Evolutionary conservation across 225 moss, liverwort and hornwort species (phyloP).

Genomic region (Neckera pumila): DNA sequence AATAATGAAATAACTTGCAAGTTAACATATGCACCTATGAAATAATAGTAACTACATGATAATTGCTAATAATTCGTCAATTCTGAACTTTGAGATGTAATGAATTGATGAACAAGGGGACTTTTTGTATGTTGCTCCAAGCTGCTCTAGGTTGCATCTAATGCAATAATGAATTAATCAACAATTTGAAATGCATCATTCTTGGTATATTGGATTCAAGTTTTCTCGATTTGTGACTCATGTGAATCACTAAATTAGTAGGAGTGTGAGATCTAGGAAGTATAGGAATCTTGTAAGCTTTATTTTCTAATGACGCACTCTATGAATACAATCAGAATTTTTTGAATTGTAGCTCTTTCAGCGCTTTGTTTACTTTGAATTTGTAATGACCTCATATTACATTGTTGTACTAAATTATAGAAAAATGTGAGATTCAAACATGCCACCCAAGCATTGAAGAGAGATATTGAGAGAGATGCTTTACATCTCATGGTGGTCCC

Average conservation of each 20-base stretch:
- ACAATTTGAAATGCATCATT: neutral
- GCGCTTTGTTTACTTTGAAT: too few relatives aligned
- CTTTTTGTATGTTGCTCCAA: too few relatives aligned
- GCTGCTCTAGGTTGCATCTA: too few relatives aligned
- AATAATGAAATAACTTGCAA: too few relatives aligned
- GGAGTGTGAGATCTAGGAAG: neutral
- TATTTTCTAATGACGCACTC: neutral
- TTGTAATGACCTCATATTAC: too few relatives aligned
- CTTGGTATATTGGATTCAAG: neutral
- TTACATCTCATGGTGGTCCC: too few relatives aligned
- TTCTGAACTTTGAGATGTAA: too few relatives aligned
- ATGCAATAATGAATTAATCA: neutral
- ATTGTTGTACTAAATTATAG: neutral
- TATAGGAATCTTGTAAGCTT: neutral
- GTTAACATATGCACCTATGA: too few relatives aligned
- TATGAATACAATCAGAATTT: neutral
- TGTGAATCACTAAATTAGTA: too few relatives aligned
- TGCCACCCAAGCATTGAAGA: neutral
- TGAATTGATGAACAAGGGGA: neutral
- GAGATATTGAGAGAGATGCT: too few relatives aligned
- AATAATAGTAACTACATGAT: too few relatives aligned
- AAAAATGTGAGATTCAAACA: neutral
- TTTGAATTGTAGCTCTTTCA: neutral
- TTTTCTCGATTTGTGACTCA: neutral
- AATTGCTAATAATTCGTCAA: too few relatives aligned